These are phyloP conservation scores for Nemania sp. DNA, from an alignment of 2,329 filamentous ascomycete species.

Conservation along the genomic window DNA sequence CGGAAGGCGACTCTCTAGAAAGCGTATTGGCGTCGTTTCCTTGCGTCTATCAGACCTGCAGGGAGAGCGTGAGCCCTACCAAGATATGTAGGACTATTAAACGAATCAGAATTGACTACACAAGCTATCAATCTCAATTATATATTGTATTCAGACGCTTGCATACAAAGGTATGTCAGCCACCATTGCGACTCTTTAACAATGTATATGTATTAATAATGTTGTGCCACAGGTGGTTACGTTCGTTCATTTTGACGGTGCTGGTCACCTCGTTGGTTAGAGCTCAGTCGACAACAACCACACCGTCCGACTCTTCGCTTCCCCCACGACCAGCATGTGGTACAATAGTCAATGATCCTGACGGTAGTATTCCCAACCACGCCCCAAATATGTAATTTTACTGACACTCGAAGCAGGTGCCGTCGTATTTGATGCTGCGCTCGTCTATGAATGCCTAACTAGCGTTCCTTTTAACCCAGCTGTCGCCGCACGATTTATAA, in stretches of 20 bases:
- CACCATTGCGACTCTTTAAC: neutral
- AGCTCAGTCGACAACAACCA: conserved; percentile 1
- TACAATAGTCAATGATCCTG: conserved; percentile 15
- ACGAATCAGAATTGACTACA: neutral
- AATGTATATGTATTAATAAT: conserved; percentile 20
- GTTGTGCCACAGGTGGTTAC: conserved; percentile 11
- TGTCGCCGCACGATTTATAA: conserved; percentile 57
- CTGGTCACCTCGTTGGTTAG: conserved; percentile 14
- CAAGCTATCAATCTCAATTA: neutral
- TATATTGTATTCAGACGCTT: neutral
- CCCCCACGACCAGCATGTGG: conserved; percentile 8
- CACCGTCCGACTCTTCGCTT: neutral
- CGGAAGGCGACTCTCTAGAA: neutral
- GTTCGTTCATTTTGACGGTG: conserved; percentile 7
- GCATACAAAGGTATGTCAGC: neutral
- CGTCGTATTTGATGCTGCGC: conserved; percentile 37
- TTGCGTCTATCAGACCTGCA: conserved; percentile 5
- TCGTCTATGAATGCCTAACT: conserved; percentile 56
- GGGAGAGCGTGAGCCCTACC: conserved; percentile 4
- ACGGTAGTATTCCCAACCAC: neutral
- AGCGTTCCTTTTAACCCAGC: conserved; percentile 60
- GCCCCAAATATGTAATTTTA: neutral
- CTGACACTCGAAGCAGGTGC: conserved; percentile 8
- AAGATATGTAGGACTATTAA: neutral
- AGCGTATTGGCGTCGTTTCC: neutral